Conservation (phyloP, 83 land plant species). For the Diphasiastrum complanatum region DNA sequence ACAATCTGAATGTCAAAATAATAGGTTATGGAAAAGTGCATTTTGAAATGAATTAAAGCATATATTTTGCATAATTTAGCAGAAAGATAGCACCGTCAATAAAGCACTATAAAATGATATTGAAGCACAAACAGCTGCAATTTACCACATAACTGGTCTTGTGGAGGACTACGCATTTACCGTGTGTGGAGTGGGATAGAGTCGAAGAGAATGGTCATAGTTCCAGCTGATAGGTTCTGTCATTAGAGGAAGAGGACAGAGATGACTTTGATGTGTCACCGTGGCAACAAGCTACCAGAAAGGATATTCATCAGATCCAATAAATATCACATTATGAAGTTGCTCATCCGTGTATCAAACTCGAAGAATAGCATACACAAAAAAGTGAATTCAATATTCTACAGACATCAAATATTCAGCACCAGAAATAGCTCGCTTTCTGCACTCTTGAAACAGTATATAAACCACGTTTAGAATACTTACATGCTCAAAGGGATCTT, state of each 20-base stretch:
- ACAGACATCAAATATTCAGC: no score
- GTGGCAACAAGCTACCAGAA: slow-evolving; percentile 85
- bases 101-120: not conserved
- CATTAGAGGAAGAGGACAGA: slow-evolving; percentile 91
- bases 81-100: not conserved
- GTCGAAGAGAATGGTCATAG: slow-evolving; percentile 76
- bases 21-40: not conserved
- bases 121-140: no score
- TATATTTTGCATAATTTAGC: not conserved
- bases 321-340: not conserved
- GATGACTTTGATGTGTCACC: slow-evolving; percentile 91
- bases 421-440: not conserved
- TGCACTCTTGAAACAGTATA: not conserved
- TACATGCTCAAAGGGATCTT: slow-evolving; percentile 94
- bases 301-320: not conserved
- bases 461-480: slow-evolving; percentile 8
- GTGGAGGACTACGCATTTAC: slow-evolving; percentile 32
- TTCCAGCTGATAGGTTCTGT: slow-evolving; percentile 95
- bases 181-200: slow-evolving; percentile 93
- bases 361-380: no score
- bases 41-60: not conserved
- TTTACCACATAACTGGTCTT: not conserved
- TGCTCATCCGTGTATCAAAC: no score
- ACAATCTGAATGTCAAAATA: slow-evolving; percentile 51
- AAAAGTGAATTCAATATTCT: no score